Conservation (phyloP, 306 rosid species). For the Cicer pinnatifidum region DNA sequence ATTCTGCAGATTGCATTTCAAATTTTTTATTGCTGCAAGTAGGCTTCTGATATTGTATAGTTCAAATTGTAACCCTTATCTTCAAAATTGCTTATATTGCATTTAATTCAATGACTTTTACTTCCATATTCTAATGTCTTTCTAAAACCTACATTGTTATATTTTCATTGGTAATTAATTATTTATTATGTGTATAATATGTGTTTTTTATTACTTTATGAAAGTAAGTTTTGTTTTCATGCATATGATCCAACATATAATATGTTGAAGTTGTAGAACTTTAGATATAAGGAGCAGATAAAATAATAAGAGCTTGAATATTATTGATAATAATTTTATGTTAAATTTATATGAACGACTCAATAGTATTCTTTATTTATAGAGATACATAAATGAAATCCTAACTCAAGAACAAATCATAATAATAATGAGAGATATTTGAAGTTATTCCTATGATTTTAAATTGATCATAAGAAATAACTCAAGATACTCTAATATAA, state of each 20-base stretch:
- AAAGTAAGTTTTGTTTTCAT: conserved; percentile 15
- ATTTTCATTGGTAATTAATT: conserved; percentile 15
- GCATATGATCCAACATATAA: conserved; percentile 13
- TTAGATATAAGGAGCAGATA: too few species aligned
- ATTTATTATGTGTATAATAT: background rate
- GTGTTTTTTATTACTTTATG: conserved; percentile 27
- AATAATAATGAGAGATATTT: too few species aligned
- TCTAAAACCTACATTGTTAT: conserved; percentile 8
- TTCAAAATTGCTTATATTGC: conserved; percentile 33
- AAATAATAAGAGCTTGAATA: too few species aligned
- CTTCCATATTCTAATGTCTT: conserved; percentile 23
- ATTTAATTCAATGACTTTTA: conserved; percentile 22
- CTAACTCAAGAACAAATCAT: too few species aligned
- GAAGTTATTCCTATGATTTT: too few species aligned
- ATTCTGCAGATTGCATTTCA: conserved; percentile 70
- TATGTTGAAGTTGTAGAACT: too few species aligned
- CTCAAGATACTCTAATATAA: too few species aligned
- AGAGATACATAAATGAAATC: too few species aligned
- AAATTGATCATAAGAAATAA: too few species aligned
- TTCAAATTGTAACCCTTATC: conserved; percentile 52
- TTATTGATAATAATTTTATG: too few species aligned
- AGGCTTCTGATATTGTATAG: conserved; percentile 80
- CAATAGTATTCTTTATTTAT: too few species aligned
- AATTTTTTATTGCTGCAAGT: conserved; percentile 70
- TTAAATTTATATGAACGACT: too few species aligned